Base-by-base conservation (phyloP, 345 rosid species). In the Moringa oleifera region DNA sequence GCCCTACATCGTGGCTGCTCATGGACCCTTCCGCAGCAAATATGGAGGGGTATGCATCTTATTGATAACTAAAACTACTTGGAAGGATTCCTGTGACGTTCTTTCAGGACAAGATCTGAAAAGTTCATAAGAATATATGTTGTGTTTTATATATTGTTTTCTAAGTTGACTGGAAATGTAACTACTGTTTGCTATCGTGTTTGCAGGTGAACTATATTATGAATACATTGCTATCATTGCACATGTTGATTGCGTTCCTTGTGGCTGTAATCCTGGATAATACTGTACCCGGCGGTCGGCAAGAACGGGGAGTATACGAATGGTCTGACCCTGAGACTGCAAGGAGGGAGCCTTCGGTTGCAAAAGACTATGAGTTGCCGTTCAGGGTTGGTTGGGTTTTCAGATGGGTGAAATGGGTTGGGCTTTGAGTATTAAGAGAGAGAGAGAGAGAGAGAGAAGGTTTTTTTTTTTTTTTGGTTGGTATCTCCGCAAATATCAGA, bases 361-460 rank as follows among this genome's bases (percentile, higher is more conserved):
- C 85, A 37, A 90, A 94, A 77, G 97, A 94, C 80, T 94, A 90
- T 18, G 90, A 73, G 69, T 72, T 94, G 53, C 99, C 99, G 20
- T 88, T 86, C 78, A 77, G 90, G 77, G 90, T 88, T 7, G 87
- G 97, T 51, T 71, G 88, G 68, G 52, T 83, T 72, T 94, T 94
- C 81, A 80, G 88, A 83, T 94, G 99, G 97, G 95, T 94, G 47
- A 94, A 86, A 57, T 90, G 99, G 99, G 97, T 90, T 15, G 99
- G 99, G 60, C 75, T 94, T 55, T 33, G 37, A 33, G 37, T 5
- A 33, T 4, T 90, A 82, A 90, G 36, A 25, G 25, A 52, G n/a
- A 15, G 6, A 23, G 1, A 23, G 13, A 31, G 20, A 18, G n/a
- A n/a, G n/a, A n/a, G n/a, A n/a, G n/a, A n/a, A n/a, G n/a, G n/a